phyloP scores from a whole-genome alignment of 495 filamentous ascomycete species.

The Apodospora peruviana region DNA sequence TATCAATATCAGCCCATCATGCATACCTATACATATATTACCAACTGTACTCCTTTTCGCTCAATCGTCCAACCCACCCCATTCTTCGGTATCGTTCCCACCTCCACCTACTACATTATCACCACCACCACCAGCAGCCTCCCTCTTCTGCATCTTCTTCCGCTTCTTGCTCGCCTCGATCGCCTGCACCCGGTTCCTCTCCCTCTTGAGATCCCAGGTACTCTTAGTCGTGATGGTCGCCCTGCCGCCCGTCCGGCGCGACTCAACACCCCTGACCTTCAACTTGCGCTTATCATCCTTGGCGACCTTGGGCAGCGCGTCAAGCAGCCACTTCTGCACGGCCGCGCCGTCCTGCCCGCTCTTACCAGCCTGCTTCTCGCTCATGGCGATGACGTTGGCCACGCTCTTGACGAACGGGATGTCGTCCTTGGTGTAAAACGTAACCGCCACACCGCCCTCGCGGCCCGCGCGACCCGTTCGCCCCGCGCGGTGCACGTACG shows the following conservation, averaged over 20 bases:
- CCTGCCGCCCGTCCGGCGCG: conserved; percentile 46
- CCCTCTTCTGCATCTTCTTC: conserved; percentile 32
- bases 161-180: conserved; percentile 64
- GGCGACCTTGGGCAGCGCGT: conserved; percentile 73
- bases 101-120: no score
- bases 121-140: no score
- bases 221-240: conserved; percentile 86
- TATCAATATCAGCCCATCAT: no score
- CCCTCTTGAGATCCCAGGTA: conserved; percentile 73
- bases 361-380: conserved; percentile 59
- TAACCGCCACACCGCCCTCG: conserved; percentile 85
- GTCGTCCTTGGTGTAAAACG: conserved; percentile 92
- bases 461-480: conserved; percentile 85
- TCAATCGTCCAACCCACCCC: conserved; percentile 56
- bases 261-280: conserved; percentile 78
- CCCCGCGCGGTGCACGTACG: conserved; percentile 90
- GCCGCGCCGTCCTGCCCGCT: conserved; percentile 25
- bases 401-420: conserved; percentile 85
- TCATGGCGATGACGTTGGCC: conserved; percentile 82
- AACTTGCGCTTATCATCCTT: conserved; percentile 78
- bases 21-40: no score
- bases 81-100: conserved; percentile 44
- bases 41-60: no score
- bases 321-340: conserved; percentile 83
- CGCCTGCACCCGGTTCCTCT: conserved; percentile 70